Percentiles rank a stretch among this genome's conserved stretches.
phyloP scores from a whole-genome alignment of 768 basidiomycete genomes.

The Trametes cinnabarina region DNA sequence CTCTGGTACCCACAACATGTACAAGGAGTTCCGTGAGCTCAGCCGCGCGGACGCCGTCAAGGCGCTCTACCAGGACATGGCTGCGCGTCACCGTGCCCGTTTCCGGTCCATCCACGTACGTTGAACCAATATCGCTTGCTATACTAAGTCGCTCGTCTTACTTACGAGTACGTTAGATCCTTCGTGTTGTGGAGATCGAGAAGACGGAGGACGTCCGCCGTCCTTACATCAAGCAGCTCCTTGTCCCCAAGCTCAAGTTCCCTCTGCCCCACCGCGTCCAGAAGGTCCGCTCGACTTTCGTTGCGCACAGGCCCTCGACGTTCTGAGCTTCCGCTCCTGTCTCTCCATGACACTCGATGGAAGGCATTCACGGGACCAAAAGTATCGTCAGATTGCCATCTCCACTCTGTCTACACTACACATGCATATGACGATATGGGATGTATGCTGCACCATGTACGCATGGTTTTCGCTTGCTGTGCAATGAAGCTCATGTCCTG shows the following conservation, averaged over 20 bases:
- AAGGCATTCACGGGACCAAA: conserved; percentile 8
- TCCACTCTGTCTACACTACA: conserved; percentile 5
- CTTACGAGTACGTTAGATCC: conserved; percentile 58
- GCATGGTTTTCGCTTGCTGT: neutral
- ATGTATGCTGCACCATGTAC: conserved; percentile 16
- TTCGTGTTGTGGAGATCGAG: conserved; percentile 94
- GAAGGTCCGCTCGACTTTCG: conserved; percentile 78
- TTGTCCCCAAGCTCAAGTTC: conserved; percentile 91
- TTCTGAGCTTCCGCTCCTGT: conserved; percentile 43
- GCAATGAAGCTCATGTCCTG: neutral
- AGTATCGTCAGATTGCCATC: conserved; percentile 10
- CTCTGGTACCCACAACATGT: conserved; percentile 99
- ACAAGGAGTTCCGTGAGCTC: conserved; percentile 99
- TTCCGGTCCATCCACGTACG: conserved; percentile 97
- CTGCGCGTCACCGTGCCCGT: conserved; percentile 97
- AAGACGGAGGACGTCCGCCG: conserved; percentile 91
- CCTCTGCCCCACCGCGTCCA: conserved; percentile 88
- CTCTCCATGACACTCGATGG: neutral
- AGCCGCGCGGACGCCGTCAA: conserved; percentile 93
- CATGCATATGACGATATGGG: conserved; percentile 23
- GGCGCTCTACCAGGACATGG: conserved; percentile 99
- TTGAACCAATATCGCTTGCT: conserved; percentile 3
- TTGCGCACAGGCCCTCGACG: conserved; percentile 72
- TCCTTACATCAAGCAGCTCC: conserved; percentile 96
- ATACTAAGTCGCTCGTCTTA: neutral